phyloP scores from a whole-genome alignment of 2,329 filamentous ascomycete species.

The Colletotrichum orchidophilum region DNA sequence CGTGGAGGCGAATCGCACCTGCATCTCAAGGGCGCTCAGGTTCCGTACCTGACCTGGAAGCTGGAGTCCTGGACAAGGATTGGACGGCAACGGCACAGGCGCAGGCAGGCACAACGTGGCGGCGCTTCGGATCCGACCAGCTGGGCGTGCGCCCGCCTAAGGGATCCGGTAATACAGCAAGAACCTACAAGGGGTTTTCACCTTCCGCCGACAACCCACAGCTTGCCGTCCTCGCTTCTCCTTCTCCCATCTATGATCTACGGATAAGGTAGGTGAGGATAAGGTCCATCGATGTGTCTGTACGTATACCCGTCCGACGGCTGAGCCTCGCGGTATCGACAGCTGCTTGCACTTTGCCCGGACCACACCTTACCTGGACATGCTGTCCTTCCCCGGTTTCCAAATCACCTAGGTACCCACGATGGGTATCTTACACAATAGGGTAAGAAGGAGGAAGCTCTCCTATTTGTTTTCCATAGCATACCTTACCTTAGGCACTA shows the following conservation, averaged over 20 bases:
- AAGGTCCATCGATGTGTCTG: background rate
- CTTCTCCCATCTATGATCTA: background rate
- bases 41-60: background rate
- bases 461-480: background rate
- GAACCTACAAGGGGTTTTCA: background rate
- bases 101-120: background rate
- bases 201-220: background rate
- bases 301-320: background rate
- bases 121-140: conserved; percentile 17
- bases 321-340: background rate
- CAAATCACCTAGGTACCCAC: background rate
- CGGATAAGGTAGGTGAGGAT: background rate
- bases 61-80: background rate
- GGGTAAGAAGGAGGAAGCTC: background rate
- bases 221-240: background rate
- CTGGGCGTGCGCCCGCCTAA: background rate
- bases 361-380: conserved; percentile 7
- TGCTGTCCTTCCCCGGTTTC: background rate
- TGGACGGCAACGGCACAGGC: background rate
- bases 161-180: background rate
- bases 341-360: background rate
- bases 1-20: background rate
- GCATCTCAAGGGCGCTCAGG: background rate
- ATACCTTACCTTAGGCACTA: background rate
- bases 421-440: no score